Base-by-base conservation (phyloP, 2,329 filamentous ascomycete species). In the Aspergillus sp. region DNA sequence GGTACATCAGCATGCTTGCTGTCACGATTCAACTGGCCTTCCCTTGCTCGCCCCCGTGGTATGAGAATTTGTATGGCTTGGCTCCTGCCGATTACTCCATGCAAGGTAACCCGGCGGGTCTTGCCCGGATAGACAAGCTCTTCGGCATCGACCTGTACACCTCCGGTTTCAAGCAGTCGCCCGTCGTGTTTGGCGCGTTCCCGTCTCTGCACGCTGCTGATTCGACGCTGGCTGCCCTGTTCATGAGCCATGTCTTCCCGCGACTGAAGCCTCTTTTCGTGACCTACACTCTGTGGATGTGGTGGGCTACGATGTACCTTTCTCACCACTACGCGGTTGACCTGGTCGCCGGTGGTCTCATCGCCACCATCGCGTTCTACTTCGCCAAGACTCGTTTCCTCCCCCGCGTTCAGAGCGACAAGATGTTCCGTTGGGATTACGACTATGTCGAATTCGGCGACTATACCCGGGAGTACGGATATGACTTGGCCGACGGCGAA, bases 231-330 rank as follows among this genome's bases (percentile, higher is more conserved):
- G 91, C 96, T 75, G 92, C 91, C 22, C 84, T 97, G 16, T 96
- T 97, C 82, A 90, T 98, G 88, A 91, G 89, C 76, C 89, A 96
- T 77, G 88, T 91, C 74, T 97, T 98, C 82, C 94, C 94, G 4
- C 87, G 86, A 62, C 84, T 96, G 66, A 87, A 90, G 66, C 87
- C 89, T 12, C 78, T 95, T 55, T 96, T 96, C 77, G 85, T 93
- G 64, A 82, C 85, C 64, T 98, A 97, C 77, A 90, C 90, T 49
- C 85, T 90, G 73, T 97, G 94, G 94, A 88, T 97, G 70, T 97
- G 92, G 91, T 98, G 94, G 92, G 90, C 93, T 12, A 98, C 94
- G 67, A 96, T 98, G 92, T 97, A 98, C 73, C 85, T 98, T 55
- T 96, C 91, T 71, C 94, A 98, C 78, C 94, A 98, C 80, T 98